Evolutionary conservation across 345 rosid genomes (phyloP).

Genomic region (Linum usitatissimum): DNA sequence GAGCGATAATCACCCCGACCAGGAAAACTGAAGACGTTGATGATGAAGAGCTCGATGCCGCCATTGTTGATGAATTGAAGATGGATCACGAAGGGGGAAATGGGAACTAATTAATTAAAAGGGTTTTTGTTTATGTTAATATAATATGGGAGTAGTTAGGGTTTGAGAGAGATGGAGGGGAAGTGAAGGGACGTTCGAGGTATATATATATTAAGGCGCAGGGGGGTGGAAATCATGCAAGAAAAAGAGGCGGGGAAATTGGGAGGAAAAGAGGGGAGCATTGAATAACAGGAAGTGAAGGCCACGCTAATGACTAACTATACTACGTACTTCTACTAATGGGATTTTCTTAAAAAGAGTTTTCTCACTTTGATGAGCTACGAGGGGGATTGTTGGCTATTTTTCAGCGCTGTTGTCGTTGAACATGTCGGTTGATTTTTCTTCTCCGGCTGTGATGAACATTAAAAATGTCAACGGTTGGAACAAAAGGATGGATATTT

Average conservation of each 20-base stretch:
- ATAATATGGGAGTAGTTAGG: neutral
- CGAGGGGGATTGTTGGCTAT: too few species aligned
- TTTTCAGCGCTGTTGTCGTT: too few species aligned
- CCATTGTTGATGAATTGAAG: conserved; percentile 12
- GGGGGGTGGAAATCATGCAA: conserved; percentile 14
- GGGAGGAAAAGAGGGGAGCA: neutral
- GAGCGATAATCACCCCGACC: conserved; percentile 13
- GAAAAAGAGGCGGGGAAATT: conserved; percentile 7
- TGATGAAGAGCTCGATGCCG: conserved; percentile 16
- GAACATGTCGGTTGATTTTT: too few species aligned
- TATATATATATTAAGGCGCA: neutral
- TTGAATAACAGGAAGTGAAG: conserved; percentile 16
- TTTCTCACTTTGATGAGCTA: neutral
- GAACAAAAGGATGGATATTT: too few species aligned
- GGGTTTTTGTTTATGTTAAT: too few species aligned
- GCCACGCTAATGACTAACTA: conserved; percentile 28
- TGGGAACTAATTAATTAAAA: too few species aligned
- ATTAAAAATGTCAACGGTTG: too few species aligned
- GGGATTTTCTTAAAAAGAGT: neutral
- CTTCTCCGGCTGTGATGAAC: too few species aligned
- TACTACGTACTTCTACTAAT: neutral
- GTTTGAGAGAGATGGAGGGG: conserved; percentile 16
- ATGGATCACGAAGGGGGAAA: too few species aligned
- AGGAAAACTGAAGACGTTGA: conserved; percentile 9
- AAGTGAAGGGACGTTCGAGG: too few species aligned